These are phyloP conservation scores for Herpotrichia juniperi DNA, from an alignment of 2,329 filamentous ascomycete genomes.

Conservation along the genomic window DNA sequence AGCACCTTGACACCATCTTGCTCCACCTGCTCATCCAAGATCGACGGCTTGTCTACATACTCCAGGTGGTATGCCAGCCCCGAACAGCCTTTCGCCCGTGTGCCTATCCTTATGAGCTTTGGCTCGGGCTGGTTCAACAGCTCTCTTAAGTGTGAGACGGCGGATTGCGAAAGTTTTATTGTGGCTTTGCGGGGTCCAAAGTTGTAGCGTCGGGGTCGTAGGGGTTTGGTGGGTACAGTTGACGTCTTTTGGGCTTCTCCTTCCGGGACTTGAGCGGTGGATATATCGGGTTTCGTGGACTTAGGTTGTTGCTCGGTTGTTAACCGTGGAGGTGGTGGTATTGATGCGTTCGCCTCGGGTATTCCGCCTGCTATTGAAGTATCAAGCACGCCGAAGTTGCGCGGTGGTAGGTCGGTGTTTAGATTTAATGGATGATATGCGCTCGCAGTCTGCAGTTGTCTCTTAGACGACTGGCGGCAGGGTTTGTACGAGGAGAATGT, in stretches of 20 bases:
- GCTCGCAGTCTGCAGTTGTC: conserved; percentile 67
- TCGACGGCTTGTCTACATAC: conserved; percentile 88
- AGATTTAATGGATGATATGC: conserved; percentile 67
- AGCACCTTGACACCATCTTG: conserved; percentile 96
- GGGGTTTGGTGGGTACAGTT: conserved; percentile 46
- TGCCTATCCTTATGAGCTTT: conserved; percentile 92
- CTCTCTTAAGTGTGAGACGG: conserved; percentile 77
- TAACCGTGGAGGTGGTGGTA: conserved; percentile 53
- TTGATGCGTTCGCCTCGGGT: conserved; percentile 55
- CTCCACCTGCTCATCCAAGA: conserved; percentile 90
- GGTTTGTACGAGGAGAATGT: conserved; percentile 50
- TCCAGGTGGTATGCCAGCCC: conserved; percentile 92
- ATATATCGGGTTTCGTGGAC: conserved; percentile 28
- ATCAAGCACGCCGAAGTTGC: conserved; percentile 64
- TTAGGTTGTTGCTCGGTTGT: conserved; percentile 29
- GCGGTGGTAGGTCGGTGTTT: conserved; percentile 61
- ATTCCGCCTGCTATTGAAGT: conserved; percentile 64
- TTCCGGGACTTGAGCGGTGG: conserved; percentile 62
- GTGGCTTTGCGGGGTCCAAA: conserved; percentile 86
- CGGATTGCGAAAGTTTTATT: conserved; percentile 81
- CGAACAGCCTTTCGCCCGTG: conserved; percentile 92
- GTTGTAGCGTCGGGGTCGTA: conserved; percentile 67
- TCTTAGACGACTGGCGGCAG: conserved; percentile 42
- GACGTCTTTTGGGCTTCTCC: conserved; percentile 71
- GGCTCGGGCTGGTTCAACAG: conserved; percentile 85